Conservation (phyloP, 2,329 filamentous ascomycete species). For the Alternaria dauci region DNA sequence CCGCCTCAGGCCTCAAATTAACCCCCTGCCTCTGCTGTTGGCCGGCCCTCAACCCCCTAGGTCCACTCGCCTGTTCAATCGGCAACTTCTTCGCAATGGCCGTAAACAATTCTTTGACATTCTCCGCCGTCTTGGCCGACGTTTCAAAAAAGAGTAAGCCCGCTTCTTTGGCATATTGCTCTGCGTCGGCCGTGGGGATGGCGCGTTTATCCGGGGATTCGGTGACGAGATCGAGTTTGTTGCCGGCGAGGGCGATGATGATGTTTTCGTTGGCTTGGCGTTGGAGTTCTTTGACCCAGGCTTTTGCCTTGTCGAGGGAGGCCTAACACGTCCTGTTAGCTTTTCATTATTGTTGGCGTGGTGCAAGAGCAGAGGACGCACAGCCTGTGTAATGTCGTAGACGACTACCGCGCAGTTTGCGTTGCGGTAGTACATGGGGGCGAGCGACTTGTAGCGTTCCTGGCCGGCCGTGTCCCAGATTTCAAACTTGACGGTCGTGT, state of each 20-base stretch:
- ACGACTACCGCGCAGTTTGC: constrained; percentile 99
- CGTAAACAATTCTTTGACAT: constrained; percentile 94
- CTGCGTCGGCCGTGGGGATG: constrained; percentile 86
- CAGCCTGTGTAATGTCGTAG: constrained; percentile 99
- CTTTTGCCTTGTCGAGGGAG: constrained; percentile 97
- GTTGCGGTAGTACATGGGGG: constrained; percentile 99
- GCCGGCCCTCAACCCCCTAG: constrained; percentile 75
- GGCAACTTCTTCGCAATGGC: constrained; percentile 98
- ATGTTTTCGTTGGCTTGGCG: constrained; percentile 99
- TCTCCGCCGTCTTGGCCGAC: constrained; percentile 95
- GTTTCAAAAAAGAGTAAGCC: constrained; percentile 98
- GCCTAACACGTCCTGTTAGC: too few species aligned
- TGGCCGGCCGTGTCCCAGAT: constrained; percentile 95
- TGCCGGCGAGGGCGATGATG: constrained; percentile 96
- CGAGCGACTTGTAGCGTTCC: constrained; percentile 98
- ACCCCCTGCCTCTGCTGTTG: constrained; percentile 67
- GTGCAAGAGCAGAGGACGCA: too few species aligned
- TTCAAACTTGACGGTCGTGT: constrained; percentile 98
- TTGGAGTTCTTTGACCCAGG: constrained; percentile 98
- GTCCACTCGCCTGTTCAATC: constrained; percentile 87
- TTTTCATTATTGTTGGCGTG: too few species aligned
- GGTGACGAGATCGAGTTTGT: constrained; percentile 90
- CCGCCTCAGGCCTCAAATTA: constrained; percentile 70
- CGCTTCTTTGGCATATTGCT: constrained; percentile 93
- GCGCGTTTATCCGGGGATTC: constrained; percentile 96